Evolutionary conservation across 495 filamentous ascomycete genomes (phyloP).

Genomic region (Talaromyces proteolyticus): DNA sequence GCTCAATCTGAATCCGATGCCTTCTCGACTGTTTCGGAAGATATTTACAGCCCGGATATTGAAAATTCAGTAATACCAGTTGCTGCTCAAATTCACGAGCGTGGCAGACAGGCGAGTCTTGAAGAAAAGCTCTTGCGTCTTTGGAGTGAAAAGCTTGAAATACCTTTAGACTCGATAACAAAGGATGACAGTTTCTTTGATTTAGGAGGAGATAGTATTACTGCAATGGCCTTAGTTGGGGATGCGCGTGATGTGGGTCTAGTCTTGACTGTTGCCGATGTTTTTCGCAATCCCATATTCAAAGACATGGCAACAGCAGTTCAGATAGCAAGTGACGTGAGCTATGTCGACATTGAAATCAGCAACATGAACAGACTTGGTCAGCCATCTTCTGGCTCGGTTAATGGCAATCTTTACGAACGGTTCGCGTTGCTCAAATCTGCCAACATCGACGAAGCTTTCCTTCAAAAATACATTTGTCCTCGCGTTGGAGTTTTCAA

Average conservation of each 20-base stretch:
- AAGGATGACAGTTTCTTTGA: constrained; percentile 44
- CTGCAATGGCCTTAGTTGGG: constrained; percentile 63
- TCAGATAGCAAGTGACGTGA: constrained; percentile 15
- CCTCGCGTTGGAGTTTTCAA: constrained; percentile 51
- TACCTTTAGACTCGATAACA: constrained; percentile 30
- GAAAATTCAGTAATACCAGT: constrained; percentile 1
- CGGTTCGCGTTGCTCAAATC: constrained; percentile 39
- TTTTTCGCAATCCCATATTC: constrained; percentile 41
- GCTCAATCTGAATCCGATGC: constrained; percentile 4
- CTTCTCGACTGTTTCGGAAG: constrained; percentile 1
- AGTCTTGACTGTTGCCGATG: constrained; percentile 49
- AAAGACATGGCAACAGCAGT: constrained; percentile 38
- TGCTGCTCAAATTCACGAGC: constrained; percentile 5
- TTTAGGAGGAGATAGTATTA: constrained; percentile 50
- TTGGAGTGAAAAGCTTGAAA: constrained; percentile 39
- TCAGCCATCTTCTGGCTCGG: background rate
- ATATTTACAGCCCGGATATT: constrained; percentile 3
- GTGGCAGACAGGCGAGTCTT: constrained; percentile 14
- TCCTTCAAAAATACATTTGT: constrained; percentile 40
- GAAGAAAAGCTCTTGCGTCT: constrained; percentile 36
- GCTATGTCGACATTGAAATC: constrained; percentile 7
- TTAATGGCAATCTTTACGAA: constrained; percentile 22
- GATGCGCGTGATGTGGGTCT: constrained; percentile 48
- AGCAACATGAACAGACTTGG: constrained; percentile 11
- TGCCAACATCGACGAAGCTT: constrained; percentile 31